Base-by-base conservation (phyloP, 108 stramenopile species). In the Fistulifera solaris region DNA sequence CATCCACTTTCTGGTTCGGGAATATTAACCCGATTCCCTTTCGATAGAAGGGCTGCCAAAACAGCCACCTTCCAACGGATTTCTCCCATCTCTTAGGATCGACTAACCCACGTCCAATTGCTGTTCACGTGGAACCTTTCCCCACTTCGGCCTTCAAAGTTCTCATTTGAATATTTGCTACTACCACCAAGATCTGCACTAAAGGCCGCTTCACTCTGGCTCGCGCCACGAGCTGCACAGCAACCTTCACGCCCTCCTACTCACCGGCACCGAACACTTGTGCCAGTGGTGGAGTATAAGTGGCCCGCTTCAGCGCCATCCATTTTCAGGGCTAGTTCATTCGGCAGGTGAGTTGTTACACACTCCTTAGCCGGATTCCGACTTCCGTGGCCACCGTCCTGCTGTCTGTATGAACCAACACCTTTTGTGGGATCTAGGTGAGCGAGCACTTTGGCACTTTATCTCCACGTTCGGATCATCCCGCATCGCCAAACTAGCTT, bases 311-410 rank as follows among this genome's bases (percentile, higher is more conserved):
- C 70, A 94, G 94, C 94, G 93, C 85, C 89, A 94, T 94, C 86
- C 88, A 90, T 91, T 94, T 94, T 91, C 87, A 85, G 76, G 84
- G 80, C 80, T 85, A 85, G 79, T 85, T 77, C 83, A 80, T 80
- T 85, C 78, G 78, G 83, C 83, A 84, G 78, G 78, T 85, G 78
- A 83, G 89, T 81, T 85, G 79, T 78, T 85, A 81, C 79, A 85
- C 80, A 76, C 77, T 81, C 80, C 80, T 78, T 81, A 78, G 79
- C 77, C n/a, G 79, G 83, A 78, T 94, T 90, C 85, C 93, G 76
- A 94, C 88, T 94, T 94, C 93, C 88, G 87, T 94, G 93, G 83
- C 89, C 89, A 94, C 93, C 87, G 93, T 90, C 88, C 86, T 87
- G 87, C 87, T 94, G 93, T 90, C 85, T 80, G 81, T 75, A 93